Evolutionary conservation across 2,329 filamentous ascomycete genomes (phyloP).

Genomic region (Cercospora nicotianae): DNA sequence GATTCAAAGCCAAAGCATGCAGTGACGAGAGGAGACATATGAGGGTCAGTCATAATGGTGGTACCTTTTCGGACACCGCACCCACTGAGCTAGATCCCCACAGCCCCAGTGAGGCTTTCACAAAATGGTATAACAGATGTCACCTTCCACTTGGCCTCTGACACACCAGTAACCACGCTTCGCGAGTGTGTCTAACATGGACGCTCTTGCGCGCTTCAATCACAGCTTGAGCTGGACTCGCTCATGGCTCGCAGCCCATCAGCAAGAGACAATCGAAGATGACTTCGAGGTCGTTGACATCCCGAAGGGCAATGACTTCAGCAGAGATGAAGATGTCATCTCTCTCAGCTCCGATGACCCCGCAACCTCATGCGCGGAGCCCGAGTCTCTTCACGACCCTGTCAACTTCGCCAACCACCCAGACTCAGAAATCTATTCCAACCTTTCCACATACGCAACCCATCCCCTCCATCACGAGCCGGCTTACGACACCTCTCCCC

Average conservation of each 20-base stretch:
- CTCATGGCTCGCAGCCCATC: conserved; percentile 11
- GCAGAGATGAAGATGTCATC: conserved; percentile 8
- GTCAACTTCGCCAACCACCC: not conserved
- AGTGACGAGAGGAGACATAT: not conserved
- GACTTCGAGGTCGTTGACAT: conserved; percentile 11
- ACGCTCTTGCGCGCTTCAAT: not conserved
- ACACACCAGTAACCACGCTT: not conserved
- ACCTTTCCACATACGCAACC: not conserved
- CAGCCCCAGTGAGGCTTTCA: not conserved
- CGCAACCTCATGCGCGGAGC: conserved; percentile 2
- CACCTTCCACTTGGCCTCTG: not conserved
- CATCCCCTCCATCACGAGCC: not conserved
- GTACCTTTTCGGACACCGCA: conserved; percentile 1
- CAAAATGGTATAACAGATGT: not conserved
- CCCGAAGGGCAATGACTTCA: not conserved
- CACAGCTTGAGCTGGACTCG: conserved; percentile 10
- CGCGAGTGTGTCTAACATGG: not conserved
- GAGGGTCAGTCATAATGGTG: not conserved
- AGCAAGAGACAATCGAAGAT: not conserved
- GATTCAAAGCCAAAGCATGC: not conserved
- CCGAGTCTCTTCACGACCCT: not conserved
- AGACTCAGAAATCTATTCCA: not conserved
- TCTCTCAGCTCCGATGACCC: conserved; percentile 20
- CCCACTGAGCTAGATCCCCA: not conserved
- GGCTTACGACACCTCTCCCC: not conserved